phyloP scores from a whole-genome alignment of 2,329 filamentous ascomycete genomes.

The Calonectria pseudoreteaudii region DNA sequence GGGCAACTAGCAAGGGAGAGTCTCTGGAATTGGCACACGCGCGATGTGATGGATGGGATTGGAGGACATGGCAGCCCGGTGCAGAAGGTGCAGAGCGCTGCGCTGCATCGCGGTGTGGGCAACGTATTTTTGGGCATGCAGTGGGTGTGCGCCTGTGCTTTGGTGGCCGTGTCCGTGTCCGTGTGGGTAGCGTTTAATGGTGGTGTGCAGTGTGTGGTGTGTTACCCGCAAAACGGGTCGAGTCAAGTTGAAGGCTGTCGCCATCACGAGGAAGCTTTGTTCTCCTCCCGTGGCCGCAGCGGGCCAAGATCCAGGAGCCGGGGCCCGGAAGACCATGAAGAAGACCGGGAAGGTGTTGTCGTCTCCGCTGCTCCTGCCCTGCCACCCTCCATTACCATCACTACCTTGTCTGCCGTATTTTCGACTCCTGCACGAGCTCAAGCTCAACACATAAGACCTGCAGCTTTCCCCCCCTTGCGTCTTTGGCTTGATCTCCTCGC shows the following conservation, averaged over 20 bases:
- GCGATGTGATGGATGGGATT: background rate
- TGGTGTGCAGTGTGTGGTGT: background rate
- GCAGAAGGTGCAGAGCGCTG: background rate
- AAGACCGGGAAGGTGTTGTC: conserved; percentile 27
- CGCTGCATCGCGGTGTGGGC: background rate
- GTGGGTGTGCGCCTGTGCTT: background rate
- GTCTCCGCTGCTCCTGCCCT: background rate
- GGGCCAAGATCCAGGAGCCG: background rate
- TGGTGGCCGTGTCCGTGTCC: background rate
- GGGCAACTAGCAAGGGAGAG: conserved; percentile 4
- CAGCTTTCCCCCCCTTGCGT: conserved; percentile 26
- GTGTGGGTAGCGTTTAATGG: background rate
- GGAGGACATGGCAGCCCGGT: conserved; percentile 6
- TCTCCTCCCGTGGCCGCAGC: background rate
- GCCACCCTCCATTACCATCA: background rate
- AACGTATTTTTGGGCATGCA: conserved; percentile 8
- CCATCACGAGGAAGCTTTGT: conserved; percentile 30
- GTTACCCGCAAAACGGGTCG: conserved; percentile 1
- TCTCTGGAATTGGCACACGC: background rate
- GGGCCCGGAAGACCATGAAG: conserved; percentile 26
- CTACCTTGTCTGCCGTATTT: conserved; percentile 14
- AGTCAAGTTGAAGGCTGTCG: conserved; percentile 9
- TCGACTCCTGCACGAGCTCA: conserved; percentile 14
- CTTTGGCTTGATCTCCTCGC: background rate
- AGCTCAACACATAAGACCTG: conserved; percentile 27